A percentile compares a stretch with the other conserved stretches of the same genome.
phyloP scores from a whole-genome alignment of 768 basidiomycete genomes.

The Strobilomyces confusus region DNA sequence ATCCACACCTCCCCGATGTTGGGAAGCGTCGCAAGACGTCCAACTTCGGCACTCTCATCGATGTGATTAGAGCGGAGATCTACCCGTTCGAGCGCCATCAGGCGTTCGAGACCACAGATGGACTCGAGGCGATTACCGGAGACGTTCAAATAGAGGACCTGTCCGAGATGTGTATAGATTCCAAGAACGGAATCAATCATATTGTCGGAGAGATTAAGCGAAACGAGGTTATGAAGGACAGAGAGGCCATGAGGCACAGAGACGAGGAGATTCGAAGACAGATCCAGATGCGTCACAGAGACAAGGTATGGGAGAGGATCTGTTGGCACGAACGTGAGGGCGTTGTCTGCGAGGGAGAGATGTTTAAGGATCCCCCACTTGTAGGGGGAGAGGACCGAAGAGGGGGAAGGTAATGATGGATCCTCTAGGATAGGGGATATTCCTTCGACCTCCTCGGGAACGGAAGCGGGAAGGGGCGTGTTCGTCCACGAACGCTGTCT shows the following conservation, averaged over 20 bases:
- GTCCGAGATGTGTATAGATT: constrained; percentile 77
- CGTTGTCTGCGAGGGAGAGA: constrained; percentile 76
- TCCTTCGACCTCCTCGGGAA: constrained; percentile 47
- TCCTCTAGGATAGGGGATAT: constrained; percentile 8
- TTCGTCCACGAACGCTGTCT: constrained; percentile 46
- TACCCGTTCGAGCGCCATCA: constrained; percentile 76
- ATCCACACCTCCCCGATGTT: constrained; percentile 79
- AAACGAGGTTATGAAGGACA: constrained; percentile 70
- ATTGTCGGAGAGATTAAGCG: constrained; percentile 95
- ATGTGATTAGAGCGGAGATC: constrained; percentile 80
- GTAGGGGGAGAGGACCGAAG: constrained; percentile 45
- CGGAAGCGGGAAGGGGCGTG: constrained; percentile 52
- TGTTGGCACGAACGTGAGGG: constrained; percentile 74
- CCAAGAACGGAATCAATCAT: constrained; percentile 95
- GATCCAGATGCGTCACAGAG: constrained; percentile 77
- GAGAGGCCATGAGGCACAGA: constrained; percentile 80
- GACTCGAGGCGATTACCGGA: constrained; percentile 87
- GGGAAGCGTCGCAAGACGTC: constrained; percentile 75
- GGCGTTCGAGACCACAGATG: constrained; percentile 92
- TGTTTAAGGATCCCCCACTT: constrained; percentile 78
- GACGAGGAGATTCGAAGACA: constrained; percentile 88
- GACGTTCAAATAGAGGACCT: constrained; percentile 74
- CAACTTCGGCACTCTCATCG: constrained; percentile 81
- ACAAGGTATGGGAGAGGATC: constrained; percentile 63
- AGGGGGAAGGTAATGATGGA: constrained; percentile 24